Percentiles rank a stretch among this genome's conserved stretches.
Evolutionary conservation across 345 rosid genomes (phyloP).

Genomic region (Hibiscus tridactylites): DNA sequence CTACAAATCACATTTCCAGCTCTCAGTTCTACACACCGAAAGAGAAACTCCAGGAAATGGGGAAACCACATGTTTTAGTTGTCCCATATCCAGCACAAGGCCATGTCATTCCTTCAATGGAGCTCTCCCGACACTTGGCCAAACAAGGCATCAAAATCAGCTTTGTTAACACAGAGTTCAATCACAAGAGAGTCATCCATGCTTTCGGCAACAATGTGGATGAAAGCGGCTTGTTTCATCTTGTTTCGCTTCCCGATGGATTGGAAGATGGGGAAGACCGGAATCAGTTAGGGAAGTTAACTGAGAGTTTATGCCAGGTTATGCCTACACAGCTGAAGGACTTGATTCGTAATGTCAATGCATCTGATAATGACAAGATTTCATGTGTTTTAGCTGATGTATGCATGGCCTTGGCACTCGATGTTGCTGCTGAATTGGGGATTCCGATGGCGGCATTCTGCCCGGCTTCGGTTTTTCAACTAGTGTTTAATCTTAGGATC

Average conservation of each 20-base stretch:
- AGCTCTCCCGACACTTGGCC: slow-evolving; percentile 16
- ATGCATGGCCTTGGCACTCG: slow-evolving; percentile 25
- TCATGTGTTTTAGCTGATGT: slow-evolving; percentile 40
- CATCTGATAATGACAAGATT: slow-evolving; percentile 17
- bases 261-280: slow-evolving; percentile 32
- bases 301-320: slow-evolving; percentile 17
- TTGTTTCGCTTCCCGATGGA: slow-evolving; percentile 41
- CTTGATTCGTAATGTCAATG: slow-evolving; percentile 17
- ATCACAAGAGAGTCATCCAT: slow-evolving; percentile 20
- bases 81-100: slow-evolving; percentile 41
- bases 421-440: slow-evolving; percentile 33
- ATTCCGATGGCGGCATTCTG: slow-evolving; percentile 32
- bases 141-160: slow-evolving; percentile 25
- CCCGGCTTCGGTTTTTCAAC: slow-evolving; percentile 29
- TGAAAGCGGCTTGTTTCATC: slow-evolving; percentile 13
- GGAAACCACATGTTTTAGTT: slow-evolving; percentile 24
- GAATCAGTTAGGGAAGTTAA: slow-evolving; percentile 19
- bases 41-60: slow-evolving; percentile 11
- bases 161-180: slow-evolving; percentile 30
- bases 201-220: slow-evolving; percentile 12
- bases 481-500: slow-evolving; percentile 20
- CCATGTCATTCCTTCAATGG: slow-evolving; percentile 39
- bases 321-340: slow-evolving; percentile 38
- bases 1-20: neutral
- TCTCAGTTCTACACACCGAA: neutral